Conservation (phyloP, 2,329 filamentous ascomycete species). For the Pyrenochaeta sp. region DNA sequence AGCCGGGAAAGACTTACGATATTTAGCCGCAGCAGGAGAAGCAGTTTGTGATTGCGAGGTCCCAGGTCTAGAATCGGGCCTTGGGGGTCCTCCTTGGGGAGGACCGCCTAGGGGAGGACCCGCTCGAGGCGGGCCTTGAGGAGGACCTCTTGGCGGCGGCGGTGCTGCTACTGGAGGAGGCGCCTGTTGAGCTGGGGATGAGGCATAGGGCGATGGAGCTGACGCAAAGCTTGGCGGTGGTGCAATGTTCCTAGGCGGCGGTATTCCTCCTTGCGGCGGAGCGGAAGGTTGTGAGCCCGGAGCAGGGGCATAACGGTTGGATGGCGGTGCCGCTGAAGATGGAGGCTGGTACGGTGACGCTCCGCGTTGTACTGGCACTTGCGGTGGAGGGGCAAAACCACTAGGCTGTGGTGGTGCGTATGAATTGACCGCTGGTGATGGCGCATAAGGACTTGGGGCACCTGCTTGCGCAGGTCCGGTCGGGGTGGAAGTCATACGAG, state of each 20-base stretch:
- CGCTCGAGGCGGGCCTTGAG: slow-evolving; percentile 55
- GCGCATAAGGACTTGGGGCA: slow-evolving; percentile 70
- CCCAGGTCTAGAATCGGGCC: slow-evolving; percentile 53
- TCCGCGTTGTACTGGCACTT: slow-evolving; percentile 73
- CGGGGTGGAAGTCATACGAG: slow-evolving; percentile 73
- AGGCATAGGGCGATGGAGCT: slow-evolving; percentile 30
- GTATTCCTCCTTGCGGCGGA: slow-evolving; percentile 46
- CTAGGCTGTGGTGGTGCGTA: slow-evolving; percentile 66
- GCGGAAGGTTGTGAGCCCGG: slow-evolving; percentile 63
- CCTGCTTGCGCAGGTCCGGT: slow-evolving; percentile 58
- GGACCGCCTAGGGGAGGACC: slow-evolving; percentile 50
- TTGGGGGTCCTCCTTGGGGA: slow-evolving; percentile 50
- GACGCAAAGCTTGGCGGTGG: slow-evolving; percentile 51
- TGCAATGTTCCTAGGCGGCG: slow-evolving; percentile 54
- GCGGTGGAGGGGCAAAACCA: slow-evolving; percentile 57
- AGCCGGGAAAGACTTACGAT: slow-evolving; percentile 64
- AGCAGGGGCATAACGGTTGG: slow-evolving; percentile 71
- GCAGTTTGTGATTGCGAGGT: slow-evolving; percentile 61
- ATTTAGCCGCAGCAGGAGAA: slow-evolving; percentile 66
- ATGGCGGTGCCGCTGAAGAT: slow-evolving; percentile 69
- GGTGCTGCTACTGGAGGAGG: slow-evolving; percentile 53
- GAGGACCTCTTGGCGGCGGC: slow-evolving; percentile 52
- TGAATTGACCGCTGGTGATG: slow-evolving; percentile 57
- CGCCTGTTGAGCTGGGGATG: slow-evolving; percentile 44
- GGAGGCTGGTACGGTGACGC: slow-evolving; percentile 88